Percentiles rank a stretch among this genome's conserved stretches.
Evolutionary conservation across 2,329 filamentous ascomycete species (phyloP).

Genomic region (Penicillium expansum): DNA sequence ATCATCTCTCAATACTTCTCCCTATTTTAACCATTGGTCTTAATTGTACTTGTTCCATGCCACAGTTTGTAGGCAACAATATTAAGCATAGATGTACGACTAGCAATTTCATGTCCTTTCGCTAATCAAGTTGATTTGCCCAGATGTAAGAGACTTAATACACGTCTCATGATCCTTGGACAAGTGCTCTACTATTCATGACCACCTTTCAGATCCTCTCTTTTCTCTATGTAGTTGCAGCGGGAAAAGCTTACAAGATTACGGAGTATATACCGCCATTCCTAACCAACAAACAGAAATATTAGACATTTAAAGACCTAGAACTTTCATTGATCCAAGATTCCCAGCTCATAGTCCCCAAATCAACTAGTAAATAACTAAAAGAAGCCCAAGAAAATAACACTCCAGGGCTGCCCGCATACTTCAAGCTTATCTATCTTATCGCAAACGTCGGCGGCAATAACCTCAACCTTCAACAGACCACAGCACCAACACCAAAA

Average conservation of each 20-base stretch:
- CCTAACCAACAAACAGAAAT: too few species aligned
- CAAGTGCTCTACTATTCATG: neutral
- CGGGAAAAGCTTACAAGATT: neutral
- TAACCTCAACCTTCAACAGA: neutral
- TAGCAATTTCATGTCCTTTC: neutral
- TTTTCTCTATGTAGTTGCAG: neutral
- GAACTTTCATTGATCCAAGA: neutral
- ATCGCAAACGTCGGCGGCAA: constrained; percentile 8
- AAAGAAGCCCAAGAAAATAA: neutral
- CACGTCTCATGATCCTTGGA: neutral
- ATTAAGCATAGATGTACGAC: neutral
- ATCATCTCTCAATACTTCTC: neutral
- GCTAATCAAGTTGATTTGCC: neutral
- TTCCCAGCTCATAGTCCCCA: neutral
- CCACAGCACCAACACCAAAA: neutral
- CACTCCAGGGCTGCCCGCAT: neutral
- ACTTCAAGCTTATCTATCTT: constrained; percentile 19
- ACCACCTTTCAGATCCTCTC: neutral
- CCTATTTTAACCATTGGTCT: neutral
- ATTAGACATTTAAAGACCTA: neutral
- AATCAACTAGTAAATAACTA: neutral
- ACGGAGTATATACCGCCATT: too few species aligned
- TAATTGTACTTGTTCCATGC: neutral
- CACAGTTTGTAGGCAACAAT: neutral
- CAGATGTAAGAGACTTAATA: neutral